These are phyloP conservation scores for Cytospora schulzeri DNA, from an alignment of 2,329 filamentous ascomycete species.

Conservation along the genomic window DNA sequence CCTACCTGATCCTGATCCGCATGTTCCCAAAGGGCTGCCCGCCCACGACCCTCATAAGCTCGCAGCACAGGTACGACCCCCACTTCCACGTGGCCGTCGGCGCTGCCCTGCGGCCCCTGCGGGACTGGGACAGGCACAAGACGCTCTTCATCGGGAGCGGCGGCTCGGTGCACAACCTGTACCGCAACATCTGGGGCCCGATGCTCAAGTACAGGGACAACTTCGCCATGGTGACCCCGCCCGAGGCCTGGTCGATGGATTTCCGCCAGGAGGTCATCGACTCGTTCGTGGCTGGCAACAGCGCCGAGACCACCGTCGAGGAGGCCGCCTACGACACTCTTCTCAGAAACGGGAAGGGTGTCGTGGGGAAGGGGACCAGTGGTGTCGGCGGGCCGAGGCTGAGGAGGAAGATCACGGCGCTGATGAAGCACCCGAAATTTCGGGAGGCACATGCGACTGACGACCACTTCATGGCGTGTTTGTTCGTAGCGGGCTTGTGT, in stretches of 20 bases:
- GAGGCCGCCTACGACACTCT: constrained; percentile 27
- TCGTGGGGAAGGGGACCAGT: constrained; percentile 23
- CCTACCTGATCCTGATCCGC: constrained; percentile 66
- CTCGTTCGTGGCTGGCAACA: constrained; percentile 51
- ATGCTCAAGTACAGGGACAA: constrained; percentile 67
- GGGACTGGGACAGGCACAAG: constrained; percentile 48
- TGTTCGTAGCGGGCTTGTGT: constrained; percentile 63
- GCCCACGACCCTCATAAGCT: constrained; percentile 59
- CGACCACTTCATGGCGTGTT: constrained; percentile 68
- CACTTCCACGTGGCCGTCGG: constrained; percentile 56
- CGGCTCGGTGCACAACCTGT: constrained; percentile 71
- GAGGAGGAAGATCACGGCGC: constrained; percentile 55
- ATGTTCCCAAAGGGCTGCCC: constrained; percentile 70
- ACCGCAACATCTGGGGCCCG: constrained; percentile 65
- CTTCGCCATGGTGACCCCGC: constrained; percentile 60
- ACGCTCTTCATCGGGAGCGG: constrained; percentile 59
- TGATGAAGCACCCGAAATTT: constrained; percentile 70
- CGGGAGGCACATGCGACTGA: constrained; percentile 70
- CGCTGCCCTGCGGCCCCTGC: constrained; percentile 55
- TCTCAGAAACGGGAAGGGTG: constrained; percentile 26
- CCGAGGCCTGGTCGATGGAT: constrained; percentile 62
- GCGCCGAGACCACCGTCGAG: constrained; percentile 23
- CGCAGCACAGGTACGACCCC: constrained; percentile 44
- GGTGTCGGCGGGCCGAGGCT: constrained; percentile 52
- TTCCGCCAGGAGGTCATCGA: constrained; percentile 68